Conservation (phyloP, 345 rosid species). For the Boechera retrofracta region DNA sequence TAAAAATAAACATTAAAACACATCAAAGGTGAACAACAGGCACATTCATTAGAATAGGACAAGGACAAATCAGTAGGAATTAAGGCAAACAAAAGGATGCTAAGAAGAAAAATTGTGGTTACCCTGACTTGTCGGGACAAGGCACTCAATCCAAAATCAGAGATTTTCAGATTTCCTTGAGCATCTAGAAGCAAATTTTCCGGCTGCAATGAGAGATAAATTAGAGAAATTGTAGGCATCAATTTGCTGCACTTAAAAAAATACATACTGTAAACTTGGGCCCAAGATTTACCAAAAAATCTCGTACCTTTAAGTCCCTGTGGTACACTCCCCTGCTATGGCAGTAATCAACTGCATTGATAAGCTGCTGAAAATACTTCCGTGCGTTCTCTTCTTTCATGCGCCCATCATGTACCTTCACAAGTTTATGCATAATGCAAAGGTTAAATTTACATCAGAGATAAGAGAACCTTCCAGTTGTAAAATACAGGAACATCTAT, state of each 20-base stretch:
- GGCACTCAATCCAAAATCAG: constrained; percentile 99
- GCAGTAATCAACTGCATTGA: constrained; percentile 97
- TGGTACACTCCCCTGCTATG: constrained; percentile 96
- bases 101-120: constrained; percentile 29
- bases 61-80: background rate
- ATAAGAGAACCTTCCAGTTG: background rate
- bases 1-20: background rate
- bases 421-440: constrained; percentile 35
- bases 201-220: constrained; percentile 61
- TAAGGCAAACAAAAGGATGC: constrained; percentile 12
- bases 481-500: background rate
- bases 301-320: constrained; percentile 81
- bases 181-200: constrained; percentile 95
- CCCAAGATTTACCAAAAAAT: background rate
- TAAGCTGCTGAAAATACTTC: constrained; percentile 91
- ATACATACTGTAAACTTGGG: constrained; percentile 19
- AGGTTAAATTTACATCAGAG: background rate
- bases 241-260: background rate
- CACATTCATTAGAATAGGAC: constrained; percentile 6
- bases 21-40: constrained; percentile 6
- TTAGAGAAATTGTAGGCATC: background rate
- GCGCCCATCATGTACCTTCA: constrained; percentile 90
- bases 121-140: constrained; percentile 98
- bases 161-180: constrained; percentile 84
- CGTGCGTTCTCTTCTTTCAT: constrained; percentile 88